Percentiles rank a stretch among this genome's conserved stretches.
phyloP scores from a whole-genome alignment of 768 basidiomycete genomes.

The Serendipita indica region DNA sequence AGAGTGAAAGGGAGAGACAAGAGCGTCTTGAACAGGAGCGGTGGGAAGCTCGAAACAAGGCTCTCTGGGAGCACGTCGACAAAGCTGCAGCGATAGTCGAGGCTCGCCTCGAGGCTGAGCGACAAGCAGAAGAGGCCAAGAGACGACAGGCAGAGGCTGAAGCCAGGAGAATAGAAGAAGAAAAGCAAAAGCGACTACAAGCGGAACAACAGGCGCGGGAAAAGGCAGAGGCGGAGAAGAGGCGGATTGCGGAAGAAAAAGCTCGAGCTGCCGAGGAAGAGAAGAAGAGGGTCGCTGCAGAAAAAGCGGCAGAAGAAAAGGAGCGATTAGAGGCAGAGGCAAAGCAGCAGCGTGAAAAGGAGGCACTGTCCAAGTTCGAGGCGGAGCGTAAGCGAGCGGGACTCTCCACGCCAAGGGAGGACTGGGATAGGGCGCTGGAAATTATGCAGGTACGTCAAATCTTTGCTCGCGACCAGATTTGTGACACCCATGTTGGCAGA shows the following conservation, averaged over 20 bases:
- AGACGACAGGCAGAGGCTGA: constrained; percentile 31
- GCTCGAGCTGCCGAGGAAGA: too few relatives aligned
- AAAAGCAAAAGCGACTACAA: constrained; percentile 27
- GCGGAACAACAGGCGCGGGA: constrained; percentile 24
- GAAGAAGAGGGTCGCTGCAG: constrained; percentile 15
- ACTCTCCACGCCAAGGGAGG: constrained; percentile 40
- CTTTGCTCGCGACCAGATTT: constrained; percentile 11
- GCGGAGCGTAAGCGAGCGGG: constrained; percentile 27
- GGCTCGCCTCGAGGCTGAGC: constrained; percentile 40
- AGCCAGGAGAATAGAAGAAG: constrained; percentile 28
- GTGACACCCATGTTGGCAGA: constrained; percentile 24
- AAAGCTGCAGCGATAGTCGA: not conserved
- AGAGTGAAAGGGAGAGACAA: constrained; percentile 30
- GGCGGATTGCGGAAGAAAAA: constrained; percentile 9
- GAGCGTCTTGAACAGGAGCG: constrained; percentile 36
- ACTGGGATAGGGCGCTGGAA: constrained; percentile 46
- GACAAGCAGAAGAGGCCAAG: constrained; percentile 29
- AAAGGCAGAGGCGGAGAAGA: constrained; percentile 20
- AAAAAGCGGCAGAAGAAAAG: constrained; percentile 10
- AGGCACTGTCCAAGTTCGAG: constrained; percentile 14
- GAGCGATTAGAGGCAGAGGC: constrained; percentile 16
- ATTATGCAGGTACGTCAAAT: constrained; percentile 35
- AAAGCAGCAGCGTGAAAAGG: constrained; percentile 28
- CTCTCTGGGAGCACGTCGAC: constrained; percentile 46
- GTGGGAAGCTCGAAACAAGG: constrained; percentile 46